Conservation (phyloP, 805 yeast species). For the Wickerhamomyces hampshirensis region DNA sequence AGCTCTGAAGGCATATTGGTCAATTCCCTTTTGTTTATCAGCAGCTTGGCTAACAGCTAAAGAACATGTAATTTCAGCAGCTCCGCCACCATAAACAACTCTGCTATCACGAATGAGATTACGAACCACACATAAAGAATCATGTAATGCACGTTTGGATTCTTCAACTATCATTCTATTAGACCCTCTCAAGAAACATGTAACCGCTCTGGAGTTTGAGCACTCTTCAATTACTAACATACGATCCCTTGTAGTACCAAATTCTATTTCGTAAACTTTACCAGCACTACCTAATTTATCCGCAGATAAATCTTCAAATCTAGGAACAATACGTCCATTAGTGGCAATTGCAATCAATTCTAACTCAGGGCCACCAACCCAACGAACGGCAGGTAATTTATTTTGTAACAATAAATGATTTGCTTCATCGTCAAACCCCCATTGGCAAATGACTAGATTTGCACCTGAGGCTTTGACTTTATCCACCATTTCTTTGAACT, state of each 20-base stretch:
- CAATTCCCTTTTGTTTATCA: slow-evolving; percentile 89
- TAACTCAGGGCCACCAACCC: slow-evolving; percentile 98
- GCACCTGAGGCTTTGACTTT: slow-evolving; percentile 88
- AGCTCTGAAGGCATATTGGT: slow-evolving; percentile 96
- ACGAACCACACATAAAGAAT: slow-evolving; percentile 95
- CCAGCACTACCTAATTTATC: slow-evolving; percentile 90
- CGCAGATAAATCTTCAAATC: slow-evolving; percentile 84
- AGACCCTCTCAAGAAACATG: slow-evolving; percentile 91
- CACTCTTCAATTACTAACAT: slow-evolving; percentile 94
- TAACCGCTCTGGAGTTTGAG: slow-evolving; percentile 81
- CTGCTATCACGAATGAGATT: slow-evolving; percentile 87
- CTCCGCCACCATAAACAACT: slow-evolving; percentile 99
- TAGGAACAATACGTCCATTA: slow-evolving; percentile 92
- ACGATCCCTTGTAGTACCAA: slow-evolving; percentile 94
- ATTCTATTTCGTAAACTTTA: slow-evolving; percentile 76
- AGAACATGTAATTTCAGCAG: slow-evolving; percentile 93
- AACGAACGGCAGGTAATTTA: slow-evolving; percentile 91
- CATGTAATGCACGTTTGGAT: slow-evolving; percentile 93
- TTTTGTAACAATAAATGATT: slow-evolving; percentile 86
- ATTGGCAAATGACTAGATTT: slow-evolving; percentile 93
- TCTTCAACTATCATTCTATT: slow-evolving; percentile 98
- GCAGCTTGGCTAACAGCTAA: slow-evolving; percentile 88
- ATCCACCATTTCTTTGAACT: slow-evolving; percentile 86
- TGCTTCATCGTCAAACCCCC: slow-evolving; percentile 99
- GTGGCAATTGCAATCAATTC: slow-evolving; percentile 97